Evolutionary conservation across 495 filamentous ascomycete species (phyloP).

Genomic region (Alectoria sarmentosa): DNA sequence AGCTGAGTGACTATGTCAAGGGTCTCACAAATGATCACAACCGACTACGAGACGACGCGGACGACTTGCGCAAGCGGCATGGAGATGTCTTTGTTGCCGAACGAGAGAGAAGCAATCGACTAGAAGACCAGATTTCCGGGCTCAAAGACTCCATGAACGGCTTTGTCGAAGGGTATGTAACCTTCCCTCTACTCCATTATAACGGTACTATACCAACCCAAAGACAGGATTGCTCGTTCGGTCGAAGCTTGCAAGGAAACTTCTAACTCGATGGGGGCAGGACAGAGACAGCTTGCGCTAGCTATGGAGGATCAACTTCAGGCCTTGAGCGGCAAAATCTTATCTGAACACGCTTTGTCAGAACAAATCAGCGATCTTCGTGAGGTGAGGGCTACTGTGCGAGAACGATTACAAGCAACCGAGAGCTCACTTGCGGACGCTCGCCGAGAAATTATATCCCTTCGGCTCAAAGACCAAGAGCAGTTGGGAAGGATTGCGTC

Average conservation of each 20-base stretch:
- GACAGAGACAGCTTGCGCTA: slow-evolving; percentile 13
- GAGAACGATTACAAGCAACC: slow-evolving; percentile 21
- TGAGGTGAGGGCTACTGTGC: slow-evolving; percentile 22
- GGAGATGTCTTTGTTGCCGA: slow-evolving; percentile 5
- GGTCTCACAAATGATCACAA: slow-evolving; percentile 27
- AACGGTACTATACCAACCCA: slow-evolving; percentile 3
- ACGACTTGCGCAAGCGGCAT: slow-evolving; percentile 4
- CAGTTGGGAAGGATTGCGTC: slow-evolving; percentile 11
- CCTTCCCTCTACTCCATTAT: background rate
- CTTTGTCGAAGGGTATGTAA: slow-evolving; percentile 12
- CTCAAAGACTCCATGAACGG: slow-evolving; percentile 14
- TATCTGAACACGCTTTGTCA: slow-evolving; percentile 9
- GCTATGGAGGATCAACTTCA: slow-evolving; percentile 17
- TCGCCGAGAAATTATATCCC: slow-evolving; percentile 8
- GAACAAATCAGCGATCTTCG: slow-evolving; percentile 25
- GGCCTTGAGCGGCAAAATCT: slow-evolving; percentile 9
- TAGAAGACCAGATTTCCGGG: slow-evolving; percentile 15
- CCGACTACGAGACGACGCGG: slow-evolving; percentile 19
- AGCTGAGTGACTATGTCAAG: slow-evolving; percentile 20
- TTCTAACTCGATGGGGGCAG: slow-evolving; percentile 3
- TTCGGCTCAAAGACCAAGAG: slow-evolving; percentile 13
- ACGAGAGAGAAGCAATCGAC: slow-evolving; percentile 10
- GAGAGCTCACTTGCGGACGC: slow-evolving; percentile 18
- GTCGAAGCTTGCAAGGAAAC: slow-evolving; percentile 12
- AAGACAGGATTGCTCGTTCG: slow-evolving; percentile 9